Percentiles rank a stretch among this genome's conserved stretches.
These are phyloP conservation scores for Penicillium sp. DNA, from an alignment of 2,329 filamentous ascomycete genomes.

Conservation along the genomic window DNA sequence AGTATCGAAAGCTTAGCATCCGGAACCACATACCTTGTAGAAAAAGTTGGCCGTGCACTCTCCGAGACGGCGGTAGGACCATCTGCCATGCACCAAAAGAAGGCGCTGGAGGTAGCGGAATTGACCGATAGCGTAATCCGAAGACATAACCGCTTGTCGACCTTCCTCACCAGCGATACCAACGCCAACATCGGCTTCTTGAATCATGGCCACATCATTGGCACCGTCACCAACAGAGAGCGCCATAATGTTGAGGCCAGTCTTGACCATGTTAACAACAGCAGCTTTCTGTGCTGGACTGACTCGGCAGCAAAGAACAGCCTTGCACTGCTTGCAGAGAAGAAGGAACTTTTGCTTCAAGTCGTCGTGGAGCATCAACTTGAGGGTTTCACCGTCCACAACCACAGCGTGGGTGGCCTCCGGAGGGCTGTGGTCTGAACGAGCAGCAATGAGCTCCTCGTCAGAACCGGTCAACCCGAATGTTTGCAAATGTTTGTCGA, in stretches of 20 bases:
- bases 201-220: constrained; percentile 97
- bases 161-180: constrained; percentile 93
- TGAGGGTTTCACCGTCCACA: constrained; percentile 91
- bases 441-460: constrained; percentile 77
- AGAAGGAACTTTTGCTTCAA: constrained; percentile 91
- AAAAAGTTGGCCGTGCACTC: constrained; percentile 99
- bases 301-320: constrained; percentile 95
- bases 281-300: constrained; percentile 95
- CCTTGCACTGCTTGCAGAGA: constrained; percentile 94
- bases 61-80: constrained; percentile 92
- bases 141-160: constrained; percentile 91
- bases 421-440: constrained; percentile 81
- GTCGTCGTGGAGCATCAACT: constrained; percentile 78
- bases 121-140: constrained; percentile 92
- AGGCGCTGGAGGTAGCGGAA: constrained; percentile 86
- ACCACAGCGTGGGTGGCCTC: constrained; percentile 87
- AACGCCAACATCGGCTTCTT: constrained; percentile 94
- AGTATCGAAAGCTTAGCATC: background rate
- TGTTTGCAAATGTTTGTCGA: constrained; percentile 70
- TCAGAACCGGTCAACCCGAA: constrained; percentile 85
- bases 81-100: constrained; percentile 86
- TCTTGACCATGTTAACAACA: constrained; percentile 95
- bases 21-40: constrained; percentile 70
- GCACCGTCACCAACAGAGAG: constrained; percentile 90
- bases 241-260: constrained; percentile 92